Conservation (phyloP, 495 filamentous ascomycete species). For the Pyronema omphalodes region DNA sequence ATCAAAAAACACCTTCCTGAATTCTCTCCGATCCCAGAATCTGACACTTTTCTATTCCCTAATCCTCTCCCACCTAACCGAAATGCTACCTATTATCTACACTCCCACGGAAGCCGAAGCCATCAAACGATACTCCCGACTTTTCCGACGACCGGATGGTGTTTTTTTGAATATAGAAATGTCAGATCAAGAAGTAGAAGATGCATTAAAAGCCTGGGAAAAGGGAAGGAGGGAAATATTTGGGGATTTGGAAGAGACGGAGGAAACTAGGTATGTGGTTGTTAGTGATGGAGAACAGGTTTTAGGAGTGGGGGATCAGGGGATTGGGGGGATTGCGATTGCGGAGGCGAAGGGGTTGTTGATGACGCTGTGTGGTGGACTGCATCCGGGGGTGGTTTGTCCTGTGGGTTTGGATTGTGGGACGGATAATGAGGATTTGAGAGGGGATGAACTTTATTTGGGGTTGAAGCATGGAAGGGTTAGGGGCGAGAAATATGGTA, state of each 20-base stretch:
- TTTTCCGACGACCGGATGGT: slow-evolving; percentile 60
- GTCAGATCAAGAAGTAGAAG: slow-evolving; percentile 5
- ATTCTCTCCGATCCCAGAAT: slow-evolving; percentile 66
- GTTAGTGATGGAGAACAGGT: slow-evolving; percentile 33
- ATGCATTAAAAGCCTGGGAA: slow-evolving; percentile 43
- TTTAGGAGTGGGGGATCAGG: slow-evolving; percentile 78
- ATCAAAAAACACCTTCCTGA: slow-evolving; percentile 69
- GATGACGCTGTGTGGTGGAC: slow-evolving; percentile 64
- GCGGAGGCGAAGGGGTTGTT: slow-evolving; percentile 67
- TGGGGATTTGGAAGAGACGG: slow-evolving; percentile 18
- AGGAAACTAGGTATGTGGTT: slow-evolving; percentile 72
- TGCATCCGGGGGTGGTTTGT: slow-evolving; percentile 39
- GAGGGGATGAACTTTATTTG: slow-evolving; percentile 67
- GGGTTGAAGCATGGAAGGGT: slow-evolving; percentile 49
- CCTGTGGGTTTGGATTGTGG: slow-evolving; percentile 80
- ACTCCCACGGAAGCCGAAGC: slow-evolving; percentile 87
- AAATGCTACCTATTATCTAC: slow-evolving; percentile 81
- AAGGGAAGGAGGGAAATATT: slow-evolving; percentile 3
- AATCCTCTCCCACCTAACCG: slow-evolving; percentile 48
- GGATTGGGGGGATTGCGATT: slow-evolving; percentile 74
- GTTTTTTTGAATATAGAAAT: slow-evolving; percentile 35
- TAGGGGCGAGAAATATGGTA: slow-evolving; percentile 52
- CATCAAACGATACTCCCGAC: slow-evolving; percentile 62
- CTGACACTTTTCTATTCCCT: slow-evolving; percentile 23
- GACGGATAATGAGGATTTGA: slow-evolving; percentile 57